Conservation (phyloP, 2,329 filamentous ascomycete genomes). For the Claviceps cyperi region DNA sequence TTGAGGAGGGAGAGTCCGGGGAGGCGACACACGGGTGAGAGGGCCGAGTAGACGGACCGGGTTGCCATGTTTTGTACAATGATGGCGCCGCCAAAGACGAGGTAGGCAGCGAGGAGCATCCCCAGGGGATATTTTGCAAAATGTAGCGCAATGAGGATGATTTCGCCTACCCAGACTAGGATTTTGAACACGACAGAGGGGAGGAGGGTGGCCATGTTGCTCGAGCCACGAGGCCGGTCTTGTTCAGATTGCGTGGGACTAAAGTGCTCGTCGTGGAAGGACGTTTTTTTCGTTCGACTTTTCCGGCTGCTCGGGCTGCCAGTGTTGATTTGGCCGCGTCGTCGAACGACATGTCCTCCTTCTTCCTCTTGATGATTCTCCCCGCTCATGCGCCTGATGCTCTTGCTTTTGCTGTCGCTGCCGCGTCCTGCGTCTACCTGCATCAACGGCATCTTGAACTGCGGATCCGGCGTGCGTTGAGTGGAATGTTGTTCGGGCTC, state of each 20-base stretch:
- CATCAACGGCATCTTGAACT: conserved; percentile 39
- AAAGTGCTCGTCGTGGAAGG: conserved; percentile 7
- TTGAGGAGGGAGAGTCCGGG: conserved; percentile 48
- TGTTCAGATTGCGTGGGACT: conserved; percentile 2
- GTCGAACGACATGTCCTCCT: conserved; percentile 17
- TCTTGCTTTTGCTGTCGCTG: conserved; percentile 13
- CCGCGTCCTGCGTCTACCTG: conserved; percentile 24
- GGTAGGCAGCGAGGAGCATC: conserved; percentile 44
- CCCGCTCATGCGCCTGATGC: conserved; percentile 14
- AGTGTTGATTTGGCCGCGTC: conserved; percentile 9
- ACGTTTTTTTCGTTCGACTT: conserved; percentile 5
- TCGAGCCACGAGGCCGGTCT: no score
- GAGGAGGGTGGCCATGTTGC: conserved; percentile 21
- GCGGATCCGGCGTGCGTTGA: conserved; percentile 30
- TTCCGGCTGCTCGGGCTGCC: conserved; percentile 14
- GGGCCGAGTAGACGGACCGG: conserved; percentile 41
- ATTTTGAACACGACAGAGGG: conserved; percentile 25
- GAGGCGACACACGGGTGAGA: conserved; percentile 56
- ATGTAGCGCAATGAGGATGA: conserved; percentile 43
- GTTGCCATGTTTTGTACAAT: conserved; percentile 48
- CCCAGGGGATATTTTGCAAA: conserved; percentile 52
- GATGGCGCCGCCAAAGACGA: conserved; percentile 43
- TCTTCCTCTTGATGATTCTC: conserved; percentile 8
- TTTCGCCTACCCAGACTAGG: conserved; percentile 35
- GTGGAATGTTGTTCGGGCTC: conserved; percentile 9